Evolutionary conservation across 2,329 filamentous ascomycete genomes (phyloP), one percentile per base, ranked within the genome.

Genomic region (Tricladium varicosporioides): DNA sequence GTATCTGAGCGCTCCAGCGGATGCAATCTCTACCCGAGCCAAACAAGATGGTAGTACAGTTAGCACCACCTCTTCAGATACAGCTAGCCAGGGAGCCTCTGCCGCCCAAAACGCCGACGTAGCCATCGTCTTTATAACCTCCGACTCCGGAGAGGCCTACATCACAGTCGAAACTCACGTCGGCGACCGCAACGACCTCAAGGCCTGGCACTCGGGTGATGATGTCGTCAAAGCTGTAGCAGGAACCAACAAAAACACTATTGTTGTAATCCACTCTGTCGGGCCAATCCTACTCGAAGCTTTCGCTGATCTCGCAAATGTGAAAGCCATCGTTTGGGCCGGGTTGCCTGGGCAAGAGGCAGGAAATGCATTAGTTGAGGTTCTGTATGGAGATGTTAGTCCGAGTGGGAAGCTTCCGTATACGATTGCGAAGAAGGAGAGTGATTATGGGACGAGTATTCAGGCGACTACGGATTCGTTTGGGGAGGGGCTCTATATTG

Each of bases 1-100:
- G 0, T 92, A 91, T 67, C 77, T 92, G 11, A 74, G 89, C 63
- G 89, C 87, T 1, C 89, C 89, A 0, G 82, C 91, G 53, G 78
- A 83, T 16, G 88, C 86, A 0, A 80, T 92, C 16, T 15, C 50
- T 10, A 82, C 84, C 65, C 74, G 77, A 13, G 80, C 84, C 61
- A 84, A 85, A 1, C 74, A 75, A 1, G 71, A 64, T 45, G 72
- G 83, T 1, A 77, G 80, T 16, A 31, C 50, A 2, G 19, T 52
- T 84, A 85, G 64, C 81, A 83, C 65, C 77, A 85, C 59, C 80
- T 80, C 1, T 84, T 91, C 70, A 75, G 74, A 1, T 84, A 86
- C 65, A 84, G 84, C 50, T 14, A 16, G 4, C 15, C 27, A 36
- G 5, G 50, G 50, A 15, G 50, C 56, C 13, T 32, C 43, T 5